Evolutionary conservation across 2,329 filamentous ascomycete species (phyloP), one percentile per base, ranked within the genome.

Genomic region (Fusarium nelsonii): DNA sequence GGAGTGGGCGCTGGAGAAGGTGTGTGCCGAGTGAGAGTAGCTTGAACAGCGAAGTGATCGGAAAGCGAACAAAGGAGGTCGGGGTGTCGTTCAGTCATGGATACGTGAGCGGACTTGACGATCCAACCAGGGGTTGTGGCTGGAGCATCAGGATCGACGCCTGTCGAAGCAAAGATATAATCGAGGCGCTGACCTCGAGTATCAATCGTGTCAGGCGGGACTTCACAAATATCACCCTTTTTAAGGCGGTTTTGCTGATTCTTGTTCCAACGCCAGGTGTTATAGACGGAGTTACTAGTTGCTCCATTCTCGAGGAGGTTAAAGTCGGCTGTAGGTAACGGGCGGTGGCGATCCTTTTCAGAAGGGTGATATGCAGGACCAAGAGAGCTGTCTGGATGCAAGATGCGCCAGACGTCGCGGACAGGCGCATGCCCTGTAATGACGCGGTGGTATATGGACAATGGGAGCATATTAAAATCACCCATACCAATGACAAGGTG

Each of bases 391-490:
- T 94, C 87, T 0, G 96, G 95, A 77, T 97, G 91, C 20, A 97
- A 79, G 32, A 92, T 85, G 56, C 92, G 88, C 96, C 96, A 99
- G 23, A 90, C 89, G 77, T 99, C 96, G 44, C 86, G 87, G 30
- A 97, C 90, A 15, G 91, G 90, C 11, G 91, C 89, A 75, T 94
- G 90, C 5, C 90, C 88, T 59, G 91, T 92, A 71, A 99, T 90
- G 69, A 98, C 85, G 55, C 90, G 88, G 81, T 98, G 93, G 33
- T 92, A 91, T 65, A 97, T 88, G 28, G 93, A 97, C 40, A 91
- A 81, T 1, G 96, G 96, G n/a, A 93, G 84, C 91, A 97, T 97
- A 81, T 98, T 98, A 83, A 98, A 97, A 82, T 98, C 96, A 28
- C 96, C 96, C 55, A 97, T 83, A 8, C 90, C 94, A 43, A 98